Conservation (phyloP, 139 green algal species). For the Coccomyxa sp. region DNA sequence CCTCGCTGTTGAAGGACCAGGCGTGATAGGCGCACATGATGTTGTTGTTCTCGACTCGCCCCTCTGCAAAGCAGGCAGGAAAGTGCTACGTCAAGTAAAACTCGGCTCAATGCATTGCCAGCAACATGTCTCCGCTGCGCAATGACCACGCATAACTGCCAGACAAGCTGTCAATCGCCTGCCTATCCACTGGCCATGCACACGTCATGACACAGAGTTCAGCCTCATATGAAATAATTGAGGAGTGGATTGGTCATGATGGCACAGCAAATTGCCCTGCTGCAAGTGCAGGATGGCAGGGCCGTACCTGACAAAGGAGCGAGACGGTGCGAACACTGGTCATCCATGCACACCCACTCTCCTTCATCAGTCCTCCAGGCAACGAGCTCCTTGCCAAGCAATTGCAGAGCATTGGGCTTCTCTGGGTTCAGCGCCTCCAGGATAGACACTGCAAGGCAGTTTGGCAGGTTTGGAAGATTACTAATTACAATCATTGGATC, state of each 20-base stretch:
- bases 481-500: no score
- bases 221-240: no score
- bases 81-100: background rate
- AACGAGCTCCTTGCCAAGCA: slow-evolving; percentile 4
- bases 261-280: no score
- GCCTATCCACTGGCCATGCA: no score
- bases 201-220: no score
- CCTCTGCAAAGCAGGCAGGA: background rate
- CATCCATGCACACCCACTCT: background rate
- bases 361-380: background rate
- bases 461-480: no score
- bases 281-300: no score
- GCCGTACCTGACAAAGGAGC: background rate
- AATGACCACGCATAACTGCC: no score
- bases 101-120: background rate
- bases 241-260: no score
- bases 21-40: background rate
- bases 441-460: background rate
- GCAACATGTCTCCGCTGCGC: no score
- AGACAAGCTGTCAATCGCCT: no score
- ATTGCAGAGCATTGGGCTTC: background rate
- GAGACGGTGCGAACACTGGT: background rate
- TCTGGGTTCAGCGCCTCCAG: background rate
- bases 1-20: background rate
- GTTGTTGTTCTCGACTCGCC: background rate